phyloP scores from a whole-genome alignment of 441 rosid genomes.

The Pelargonium fulgidum region DNA sequence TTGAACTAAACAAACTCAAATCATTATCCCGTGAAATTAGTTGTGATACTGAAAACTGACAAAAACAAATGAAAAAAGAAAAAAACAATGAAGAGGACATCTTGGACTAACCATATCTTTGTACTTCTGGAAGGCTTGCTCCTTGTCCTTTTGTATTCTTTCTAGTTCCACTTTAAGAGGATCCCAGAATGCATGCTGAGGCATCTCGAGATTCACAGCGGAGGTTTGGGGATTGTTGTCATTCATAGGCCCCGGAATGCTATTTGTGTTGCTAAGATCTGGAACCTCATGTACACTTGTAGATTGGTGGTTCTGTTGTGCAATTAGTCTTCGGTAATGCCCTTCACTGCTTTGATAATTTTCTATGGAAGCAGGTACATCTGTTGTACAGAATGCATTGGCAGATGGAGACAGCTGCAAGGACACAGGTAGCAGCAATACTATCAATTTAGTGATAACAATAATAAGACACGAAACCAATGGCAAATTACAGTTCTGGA shows the following conservation, averaged over 20 bases:
- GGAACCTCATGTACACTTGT: slow-evolving; percentile 7
- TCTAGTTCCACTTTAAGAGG: slow-evolving; percentile 24
- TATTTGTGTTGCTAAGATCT: background rate
- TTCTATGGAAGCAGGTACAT: background rate
- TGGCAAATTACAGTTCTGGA: background rate
- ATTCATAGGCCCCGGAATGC: background rate
- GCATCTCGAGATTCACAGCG: slow-evolving; percentile 7
- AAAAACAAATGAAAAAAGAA: too few relatives aligned
- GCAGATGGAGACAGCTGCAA: background rate
- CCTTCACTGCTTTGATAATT: background rate
- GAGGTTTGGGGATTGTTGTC: background rate
- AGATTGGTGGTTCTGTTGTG: background rate
- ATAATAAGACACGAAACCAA: background rate
- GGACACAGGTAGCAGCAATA: background rate
- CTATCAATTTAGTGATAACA: background rate
- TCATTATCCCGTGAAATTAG: background rate
- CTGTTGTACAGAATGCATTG: background rate
- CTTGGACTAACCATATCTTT: slow-evolving; percentile 20
- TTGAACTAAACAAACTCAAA: background rate
- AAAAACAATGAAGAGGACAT: background rate
- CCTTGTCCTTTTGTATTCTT: slow-evolving; percentile 8
- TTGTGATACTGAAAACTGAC: background rate
- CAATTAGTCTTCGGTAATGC: background rate
- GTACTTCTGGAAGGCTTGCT: slow-evolving; percentile 19
- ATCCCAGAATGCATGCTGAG: slow-evolving; percentile 13